Evolutionary conservation across 768 basidiomycete genomes (phyloP), one percentile per base, ranked within the genome.

Genomic region (Phallus indusiatus): DNA sequence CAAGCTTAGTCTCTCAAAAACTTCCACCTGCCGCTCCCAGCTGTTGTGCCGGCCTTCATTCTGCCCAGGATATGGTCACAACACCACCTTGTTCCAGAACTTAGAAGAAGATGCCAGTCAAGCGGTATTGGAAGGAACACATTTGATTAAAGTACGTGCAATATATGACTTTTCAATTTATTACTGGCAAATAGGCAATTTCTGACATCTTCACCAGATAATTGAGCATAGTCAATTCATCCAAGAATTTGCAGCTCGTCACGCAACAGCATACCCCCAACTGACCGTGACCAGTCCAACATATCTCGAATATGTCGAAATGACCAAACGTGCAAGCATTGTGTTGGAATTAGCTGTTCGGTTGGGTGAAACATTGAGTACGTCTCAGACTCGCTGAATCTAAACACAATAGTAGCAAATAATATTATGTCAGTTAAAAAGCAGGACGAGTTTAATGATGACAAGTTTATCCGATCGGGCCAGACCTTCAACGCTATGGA

Each of bases 271-370:
- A 34, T 33, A 47, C 20, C 60, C 5, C n/a, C n/a, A n/a, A n/a
- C n/a, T n/a, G n/a, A n/a, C n/a, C n/a, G n/a, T n/a, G n/a, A n/a
- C 36, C 36, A 81, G 81, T 62, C 86, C 86, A 4, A 61, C 73
- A 9, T 69, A 76, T 7, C 71, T 73, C 1, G 87, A 90, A 67
- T 68, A 89, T 10, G 72, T 76, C 53, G 84, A 88, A 62, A 91
- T 90, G 88, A 76, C 81, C 9, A 77, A 79, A 16, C 77, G 80
- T 35, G 88, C 88, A 20, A 73, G 76, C 53, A 72, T 80, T 54
- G 87, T 91, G 21, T 83, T 89, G 20, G 78, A 80, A 54, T 76
- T 90, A 18, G 71, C 90, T 37, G 85, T 88, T 63, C 79, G 81
- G 46, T 73, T 84, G 60, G 73, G 79, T 37, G 74, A 80, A 16